Conservation (phyloP, 768 basidiomycete species). For the Mycena alexandri region DNA sequence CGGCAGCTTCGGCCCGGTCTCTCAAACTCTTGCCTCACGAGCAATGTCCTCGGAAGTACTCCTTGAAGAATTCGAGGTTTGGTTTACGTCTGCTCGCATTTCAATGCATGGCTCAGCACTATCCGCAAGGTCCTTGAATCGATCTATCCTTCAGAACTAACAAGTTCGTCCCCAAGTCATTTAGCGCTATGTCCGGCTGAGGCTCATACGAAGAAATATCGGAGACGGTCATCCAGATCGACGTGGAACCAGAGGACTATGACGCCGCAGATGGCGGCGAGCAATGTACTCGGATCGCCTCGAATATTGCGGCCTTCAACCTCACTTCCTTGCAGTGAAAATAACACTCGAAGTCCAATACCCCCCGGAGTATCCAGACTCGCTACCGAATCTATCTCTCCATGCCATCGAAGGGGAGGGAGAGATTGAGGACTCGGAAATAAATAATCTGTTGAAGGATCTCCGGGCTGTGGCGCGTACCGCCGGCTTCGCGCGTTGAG, state of each 20-base stretch:
- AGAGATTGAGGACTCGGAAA: constrained; percentile 68
- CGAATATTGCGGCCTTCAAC: constrained; percentile 30
- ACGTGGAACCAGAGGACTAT: constrained; percentile 82
- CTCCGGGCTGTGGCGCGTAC: constrained; percentile 68
- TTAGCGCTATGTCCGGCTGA: constrained; percentile 56
- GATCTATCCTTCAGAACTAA: constrained; percentile 94
- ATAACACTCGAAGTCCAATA: constrained; percentile 82
- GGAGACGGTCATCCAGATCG: constrained; percentile 84
- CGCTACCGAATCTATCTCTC: constrained; percentile 78
- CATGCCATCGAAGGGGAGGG: constrained; percentile 73
- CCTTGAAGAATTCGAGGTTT: constrained; percentile 92
- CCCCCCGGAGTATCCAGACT: constrained; percentile 86
- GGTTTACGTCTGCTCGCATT: constrained; percentile 24
- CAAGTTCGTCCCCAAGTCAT: constrained; percentile 74
- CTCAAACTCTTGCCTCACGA: constrained; percentile 16
- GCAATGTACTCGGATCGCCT: constrained; percentile 56
- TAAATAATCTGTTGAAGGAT: constrained; percentile 65
- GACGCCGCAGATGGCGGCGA: constrained; percentile 74
- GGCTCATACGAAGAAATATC: constrained; percentile 80
- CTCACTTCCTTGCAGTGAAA: constrained; percentile 65
- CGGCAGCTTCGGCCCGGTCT: background rate
- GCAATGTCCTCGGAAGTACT: constrained; percentile 76
- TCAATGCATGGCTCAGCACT: constrained; percentile 15
- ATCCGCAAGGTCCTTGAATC: constrained; percentile 64
- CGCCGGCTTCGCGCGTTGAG: constrained; percentile 12